A percentile compares a stretch with the other conserved stretches of the same genome.
phyloP scores from a whole-genome alignment of 1,284 basidiomycete genomes.

The Ceratorhiza oryzae-sativae region DNA sequence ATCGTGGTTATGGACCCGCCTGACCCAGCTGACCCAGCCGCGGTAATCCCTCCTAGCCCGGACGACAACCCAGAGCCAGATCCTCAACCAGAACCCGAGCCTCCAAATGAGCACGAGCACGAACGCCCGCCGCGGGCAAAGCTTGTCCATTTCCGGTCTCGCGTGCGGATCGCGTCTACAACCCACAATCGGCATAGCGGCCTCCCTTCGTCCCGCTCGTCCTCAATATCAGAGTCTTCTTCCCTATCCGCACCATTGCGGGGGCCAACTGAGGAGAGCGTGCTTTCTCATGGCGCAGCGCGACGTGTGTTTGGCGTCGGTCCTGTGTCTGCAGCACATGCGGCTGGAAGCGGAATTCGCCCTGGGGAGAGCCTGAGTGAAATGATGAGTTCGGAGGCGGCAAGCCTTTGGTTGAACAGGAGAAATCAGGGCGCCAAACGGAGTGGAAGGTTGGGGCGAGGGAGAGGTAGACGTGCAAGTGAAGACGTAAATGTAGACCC shows the following conservation, averaged over 20 bases:
- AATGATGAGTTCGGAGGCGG: constrained; percentile 40
- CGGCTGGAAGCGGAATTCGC: constrained; percentile 24
- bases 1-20: constrained; percentile 17
- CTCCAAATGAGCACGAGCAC: neutral
- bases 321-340: constrained; percentile 33
- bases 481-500: constrained; percentile 30
- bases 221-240: constrained; percentile 43
- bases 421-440: neutral
- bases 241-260: constrained; percentile 45
- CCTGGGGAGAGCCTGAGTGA: constrained; percentile 32
- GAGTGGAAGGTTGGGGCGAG: constrained; percentile 15
- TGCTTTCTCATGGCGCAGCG: constrained; percentile 20
- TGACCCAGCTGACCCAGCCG: constrained; percentile 38
- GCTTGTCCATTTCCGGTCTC: constrained; percentile 45
- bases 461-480: constrained; percentile 2
- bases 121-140: constrained; percentile 16
- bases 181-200: constrained; percentile 8
- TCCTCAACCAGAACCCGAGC: neutral
- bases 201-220: constrained; percentile 40
- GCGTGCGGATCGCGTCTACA: constrained; percentile 45
- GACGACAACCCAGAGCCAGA: neutral
- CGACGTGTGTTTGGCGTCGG: constrained; percentile 30
- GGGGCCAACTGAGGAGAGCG: constrained; percentile 38
- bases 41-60: constrained; percentile 25
- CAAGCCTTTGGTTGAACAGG: constrained; percentile 38